Percentiles rank a stretch among this genome's conserved stretches.
Conservation (phyloP, 1,139 yeast species). For the Insectozyma bohioensis region DNA sequence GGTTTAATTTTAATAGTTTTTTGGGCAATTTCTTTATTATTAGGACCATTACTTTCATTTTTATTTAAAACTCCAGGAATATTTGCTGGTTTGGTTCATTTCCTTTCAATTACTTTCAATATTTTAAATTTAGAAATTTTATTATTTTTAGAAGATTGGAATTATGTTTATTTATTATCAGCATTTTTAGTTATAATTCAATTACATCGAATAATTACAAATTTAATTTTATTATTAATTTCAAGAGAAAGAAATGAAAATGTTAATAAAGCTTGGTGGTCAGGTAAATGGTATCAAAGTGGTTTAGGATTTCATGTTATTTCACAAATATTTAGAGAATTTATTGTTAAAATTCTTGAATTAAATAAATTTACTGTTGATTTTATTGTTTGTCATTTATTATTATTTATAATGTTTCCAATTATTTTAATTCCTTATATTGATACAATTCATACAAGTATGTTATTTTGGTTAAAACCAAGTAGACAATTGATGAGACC, state of each 20-base stretch:
- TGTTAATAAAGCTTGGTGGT: constrained; percentile 79
- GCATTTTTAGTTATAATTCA: constrained; percentile 57
- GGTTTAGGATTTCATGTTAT: constrained; percentile 58
- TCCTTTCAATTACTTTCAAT: constrained; percentile 51
- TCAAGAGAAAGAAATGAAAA: constrained; percentile 63
- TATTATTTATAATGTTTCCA: constrained; percentile 63
- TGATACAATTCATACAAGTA: constrained; percentile 34
- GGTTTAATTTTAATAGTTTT: constrained; percentile 37
- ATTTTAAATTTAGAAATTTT: constrained; percentile 57
- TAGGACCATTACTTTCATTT: constrained; percentile 52
- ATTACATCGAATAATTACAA: constrained; percentile 47
- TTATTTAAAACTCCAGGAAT: constrained; percentile 35
- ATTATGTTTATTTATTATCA: constrained; percentile 53
- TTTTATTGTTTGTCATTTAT: constrained; percentile 64
- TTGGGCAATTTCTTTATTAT: constrained; percentile 46
- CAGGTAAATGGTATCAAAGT: constrained; percentile 70
- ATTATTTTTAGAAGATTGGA: constrained; percentile 66
- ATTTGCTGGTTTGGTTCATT: constrained; percentile 54
- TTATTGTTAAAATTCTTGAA: constrained; percentile 66
- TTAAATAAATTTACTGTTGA: constrained; percentile 69
- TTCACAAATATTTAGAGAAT: constrained; percentile 71
- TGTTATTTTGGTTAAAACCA: constrained; percentile 40
- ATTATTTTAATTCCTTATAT: constrained; percentile 65
- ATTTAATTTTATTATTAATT: constrained; percentile 42
- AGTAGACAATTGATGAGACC: constrained; percentile 26